Base-by-base conservation (phyloP, 2,329 filamentous ascomycete genomes). In the Conoideocrella luteorostrata region DNA sequence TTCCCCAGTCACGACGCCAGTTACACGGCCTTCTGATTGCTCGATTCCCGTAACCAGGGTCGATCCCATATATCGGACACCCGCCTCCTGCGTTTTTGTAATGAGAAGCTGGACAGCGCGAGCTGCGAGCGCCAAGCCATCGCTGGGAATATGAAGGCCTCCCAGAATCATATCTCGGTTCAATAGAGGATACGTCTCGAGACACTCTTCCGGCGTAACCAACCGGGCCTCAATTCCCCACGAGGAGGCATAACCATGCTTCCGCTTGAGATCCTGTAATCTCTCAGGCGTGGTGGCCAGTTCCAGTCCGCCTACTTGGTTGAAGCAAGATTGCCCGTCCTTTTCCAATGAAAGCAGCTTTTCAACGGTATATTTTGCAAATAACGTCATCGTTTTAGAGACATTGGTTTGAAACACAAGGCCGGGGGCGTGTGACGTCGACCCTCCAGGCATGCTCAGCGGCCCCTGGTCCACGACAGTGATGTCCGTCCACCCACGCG, bases 391-490 rank as follows among this genome's bases (percentile, higher is more conserved):
- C 0, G 73, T 74, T 56, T 73, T 78, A 38, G 72, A 77, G 2
- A 65, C 58, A 40, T 75, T 82, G 7, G 76, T 82, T 55, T 83
- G 78, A 52, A 81, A 83, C 0, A 83, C 78, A 3, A 83, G 67
- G 1, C 79, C 79, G 0, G 79, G 79, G 4, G 79, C 79, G 50
- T 83, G 79, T 6, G 78, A 82, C 6, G 80, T 82, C 22, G 80
- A 83, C 35, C 79, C 79, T 21, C 80, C 79, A 0, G 79, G 79
- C 70, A 82, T 74, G 46, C 68, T 63, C 50, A 83, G 57, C 3
- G 79, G 79, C 0, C 79, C 79, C 58, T 83, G 79, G 50, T 83
- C 79, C 49, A 83, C 63, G 39, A 83, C 78, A 15, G 78, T 82
- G 57, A 83, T 78, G 57, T 82, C 61, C 43, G 58, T 71, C 78